Evolutionary conservation across 1,284 basidiomycete species (phyloP), one percentile per base, ranked within the genome.

Genomic region (Tilletia caries): DNA sequence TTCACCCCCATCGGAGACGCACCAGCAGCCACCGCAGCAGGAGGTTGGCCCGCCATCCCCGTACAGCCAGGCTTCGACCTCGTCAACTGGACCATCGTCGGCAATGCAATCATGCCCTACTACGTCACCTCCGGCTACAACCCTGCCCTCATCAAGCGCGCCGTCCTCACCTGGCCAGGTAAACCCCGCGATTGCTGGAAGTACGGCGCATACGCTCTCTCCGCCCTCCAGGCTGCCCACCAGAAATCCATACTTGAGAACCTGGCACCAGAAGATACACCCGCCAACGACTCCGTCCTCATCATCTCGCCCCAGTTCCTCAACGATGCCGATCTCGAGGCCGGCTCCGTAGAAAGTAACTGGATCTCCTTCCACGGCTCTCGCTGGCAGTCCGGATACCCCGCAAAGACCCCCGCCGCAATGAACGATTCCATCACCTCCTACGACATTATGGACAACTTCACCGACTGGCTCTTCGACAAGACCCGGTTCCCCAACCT

Each of bases 31-130:
- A 27, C 3, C 15, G 58, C 67, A 3, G 68, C 70, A 8, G 70
- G 66, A 3, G 93, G 93, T 0, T 83, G 79, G 75, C 4, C 70
- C 12, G 67, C 46, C 1, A 48, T 83, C 0, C 80, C 81, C 1
- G 37, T 68, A 0, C 65, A 81, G 10, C 33, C 64, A 3, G 73
- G 67, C 15, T 82, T 82, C 70, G 68, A 71, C 29, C 68, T 83
- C 73, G 70, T 74, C 15, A 74, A 77, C 3, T 64, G 67, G 29
- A 71, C 72, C 3, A 67, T 76, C 13, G 43, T 27, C 20, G 67
- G 71, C 0, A 67, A 52, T 23, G 76, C 72, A 3, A 68, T 75
- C 41, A 68, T 76, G 68, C 81, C 81, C 1, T 78, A 75, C 68
- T 82, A 83, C 69, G 68, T 76, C 44, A 75, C 67, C 4, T 43